Percentiles rank a stretch among this genome's conserved stretches.
phyloP scores from a whole-genome alignment of 495 filamentous ascomycete genomes.

The Cryomyces antarcticus region DNA sequence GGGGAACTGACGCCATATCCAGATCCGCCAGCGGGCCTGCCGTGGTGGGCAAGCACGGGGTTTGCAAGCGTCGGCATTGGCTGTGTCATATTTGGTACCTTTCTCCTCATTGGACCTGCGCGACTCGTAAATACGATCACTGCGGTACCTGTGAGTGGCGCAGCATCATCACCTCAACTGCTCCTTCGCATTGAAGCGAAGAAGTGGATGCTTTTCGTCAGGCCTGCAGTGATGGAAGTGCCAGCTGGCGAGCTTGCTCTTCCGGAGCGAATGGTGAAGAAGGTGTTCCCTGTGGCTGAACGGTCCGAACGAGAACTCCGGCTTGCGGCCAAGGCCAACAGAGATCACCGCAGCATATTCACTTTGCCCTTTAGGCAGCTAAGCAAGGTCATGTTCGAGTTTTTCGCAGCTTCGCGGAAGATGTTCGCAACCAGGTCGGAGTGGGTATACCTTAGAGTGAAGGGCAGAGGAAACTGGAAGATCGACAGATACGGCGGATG shows the following conservation, averaged over 20 bases:
- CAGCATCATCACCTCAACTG: neutral
- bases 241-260: neutral
- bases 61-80: neutral
- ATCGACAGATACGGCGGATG: constrained; percentile 4
- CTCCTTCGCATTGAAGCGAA: neutral
- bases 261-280: neutral
- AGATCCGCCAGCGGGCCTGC: neutral
- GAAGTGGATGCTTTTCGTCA: neutral
- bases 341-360: neutral
- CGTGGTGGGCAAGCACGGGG: neutral
- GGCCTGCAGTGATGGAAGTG: neutral
- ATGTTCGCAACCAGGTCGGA: constrained; percentile 3
- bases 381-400: neutral
- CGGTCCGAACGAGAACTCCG: too few species aligned
- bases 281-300: neutral
- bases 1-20: too few species aligned
- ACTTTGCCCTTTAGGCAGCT: neutral
- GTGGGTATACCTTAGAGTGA: constrained; percentile 1
- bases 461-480: constrained; percentile 2
- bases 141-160: neutral
- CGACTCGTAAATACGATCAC: constrained; percentile 1
- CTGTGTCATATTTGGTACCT: neutral
- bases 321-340: neutral
- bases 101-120: neutral
- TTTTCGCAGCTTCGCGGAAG: neutral